A percentile compares a stretch with the other conserved stretches of the same genome.
phyloP scores from a whole-genome alignment of 2,329 filamentous ascomycete species.

The Penicillium sclerotiorum region DNA sequence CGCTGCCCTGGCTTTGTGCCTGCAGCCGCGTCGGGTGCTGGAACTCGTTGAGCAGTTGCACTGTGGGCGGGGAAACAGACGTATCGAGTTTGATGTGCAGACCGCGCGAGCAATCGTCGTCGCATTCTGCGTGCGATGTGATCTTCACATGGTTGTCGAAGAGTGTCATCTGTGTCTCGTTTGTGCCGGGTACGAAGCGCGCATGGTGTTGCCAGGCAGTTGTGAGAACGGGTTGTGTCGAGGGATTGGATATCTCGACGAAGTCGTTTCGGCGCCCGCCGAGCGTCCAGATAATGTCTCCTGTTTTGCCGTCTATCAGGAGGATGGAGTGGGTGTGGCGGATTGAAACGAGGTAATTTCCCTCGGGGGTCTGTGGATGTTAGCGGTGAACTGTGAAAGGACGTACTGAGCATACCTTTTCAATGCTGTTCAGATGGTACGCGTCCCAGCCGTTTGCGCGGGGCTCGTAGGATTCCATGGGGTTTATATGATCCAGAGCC shows the following conservation, averaged over 20 bases:
- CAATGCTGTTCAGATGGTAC: slow-evolving; percentile 8
- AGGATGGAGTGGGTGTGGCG: slow-evolving; percentile 10
- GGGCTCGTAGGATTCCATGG: slow-evolving; percentile 6
- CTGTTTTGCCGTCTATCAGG: slow-evolving; percentile 2
- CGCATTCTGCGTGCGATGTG: slow-evolving; percentile 4
- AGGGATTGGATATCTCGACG: neutral
- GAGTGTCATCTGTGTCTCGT: slow-evolving; percentile 11
- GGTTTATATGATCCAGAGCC: slow-evolving; percentile 6
- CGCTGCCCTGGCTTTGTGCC: slow-evolving; percentile 14
- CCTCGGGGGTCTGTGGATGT: slow-evolving; percentile 4
- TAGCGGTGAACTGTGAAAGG: neutral
- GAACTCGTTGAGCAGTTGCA: slow-evolving; percentile 11
- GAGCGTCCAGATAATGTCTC: slow-evolving; percentile 2
- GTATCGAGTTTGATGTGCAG: slow-evolving; percentile 12
- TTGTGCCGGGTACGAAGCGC: slow-evolving; percentile 10
- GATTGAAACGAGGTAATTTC: slow-evolving; percentile 12
- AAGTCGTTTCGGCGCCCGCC: neutral
- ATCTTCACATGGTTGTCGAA: slow-evolving; percentile 12
- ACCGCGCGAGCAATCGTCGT: slow-evolving; percentile 1
- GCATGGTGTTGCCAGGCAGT: slow-evolving; percentile 16
- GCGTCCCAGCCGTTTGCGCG: slow-evolving; percentile 6
- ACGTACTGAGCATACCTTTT: neutral
- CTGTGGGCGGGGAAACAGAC: slow-evolving; percentile 7
- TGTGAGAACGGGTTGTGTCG: neutral
- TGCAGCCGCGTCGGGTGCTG: slow-evolving; percentile 13